phyloP scores from a whole-genome alignment of 2,329 filamentous ascomycete genomes.

The Fusarium sp. region DNA sequence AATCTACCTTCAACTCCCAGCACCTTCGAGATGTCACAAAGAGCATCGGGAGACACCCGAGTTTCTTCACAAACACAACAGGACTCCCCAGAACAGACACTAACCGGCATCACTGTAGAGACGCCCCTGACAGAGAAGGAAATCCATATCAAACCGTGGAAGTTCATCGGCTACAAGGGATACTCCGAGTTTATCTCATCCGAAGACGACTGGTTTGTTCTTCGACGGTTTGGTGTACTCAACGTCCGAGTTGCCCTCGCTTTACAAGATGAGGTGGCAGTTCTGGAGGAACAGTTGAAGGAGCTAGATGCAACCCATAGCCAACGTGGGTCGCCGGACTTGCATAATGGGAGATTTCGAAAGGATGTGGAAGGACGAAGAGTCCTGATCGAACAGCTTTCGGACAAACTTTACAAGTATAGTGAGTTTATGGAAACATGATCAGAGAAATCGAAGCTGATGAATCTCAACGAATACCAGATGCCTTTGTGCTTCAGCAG shows the following conservation, averaged over 20 bases:
- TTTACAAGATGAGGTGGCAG: slow-evolving; percentile 50
- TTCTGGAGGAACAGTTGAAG: slow-evolving; percentile 46
- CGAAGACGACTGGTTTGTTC: slow-evolving; percentile 48
- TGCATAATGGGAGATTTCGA: slow-evolving; percentile 47
- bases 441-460: background rate
- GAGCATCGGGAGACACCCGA: too few relatives aligned
- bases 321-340: slow-evolving; percentile 21
- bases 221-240: slow-evolving; percentile 49
- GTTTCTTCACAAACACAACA: too few relatives aligned
- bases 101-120: too few relatives aligned
- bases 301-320: slow-evolving; percentile 44
- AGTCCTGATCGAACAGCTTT: slow-evolving; percentile 27
- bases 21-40: too few relatives aligned
- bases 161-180: slow-evolving; percentile 47
- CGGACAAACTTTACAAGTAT: slow-evolving; percentile 37
- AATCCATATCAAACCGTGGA: slow-evolving; percentile 52
- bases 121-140: too few relatives aligned
- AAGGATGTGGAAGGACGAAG: slow-evolving; percentile 39
- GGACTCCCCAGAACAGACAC: too few relatives aligned
- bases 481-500: slow-evolving; percentile 44
- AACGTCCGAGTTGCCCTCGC: slow-evolving; percentile 47
- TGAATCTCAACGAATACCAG: slow-evolving; percentile 6
- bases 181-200: slow-evolving; percentile 47
- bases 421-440: slow-evolving; percentile 25
- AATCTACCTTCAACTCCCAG: too few relatives aligned